These are phyloP conservation scores for Macrophomina tecta DNA, from an alignment of 2,329 filamentous ascomycete genomes.

Conservation along the genomic window DNA sequence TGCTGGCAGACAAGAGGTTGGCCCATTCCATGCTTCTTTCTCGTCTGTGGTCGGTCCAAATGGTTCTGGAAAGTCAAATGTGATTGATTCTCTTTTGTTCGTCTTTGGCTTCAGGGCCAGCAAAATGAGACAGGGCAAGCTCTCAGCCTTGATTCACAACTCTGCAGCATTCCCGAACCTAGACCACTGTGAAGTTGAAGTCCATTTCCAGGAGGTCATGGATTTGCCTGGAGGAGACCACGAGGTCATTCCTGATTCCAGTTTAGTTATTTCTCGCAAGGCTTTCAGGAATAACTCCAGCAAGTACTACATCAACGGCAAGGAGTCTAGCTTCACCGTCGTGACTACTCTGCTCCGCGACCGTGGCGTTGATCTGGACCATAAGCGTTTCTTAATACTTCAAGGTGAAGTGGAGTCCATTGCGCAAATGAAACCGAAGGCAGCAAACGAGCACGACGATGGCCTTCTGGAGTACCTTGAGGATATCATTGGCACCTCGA, in stretches of 20 bases:
- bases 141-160: conserved; percentile 97
- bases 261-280: conserved; percentile 84
- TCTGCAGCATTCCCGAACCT: conserved; percentile 85
- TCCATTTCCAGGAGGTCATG: conserved; percentile 94
- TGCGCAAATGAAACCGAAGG: conserved; percentile 98
- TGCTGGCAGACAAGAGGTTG: conserved; percentile 91
- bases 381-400: conserved; percentile 96
- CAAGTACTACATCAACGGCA: conserved; percentile 96
- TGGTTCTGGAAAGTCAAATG: conserved; percentile 97
- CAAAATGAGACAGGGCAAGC: conserved; percentile 99
- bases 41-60: conserved; percentile 98
- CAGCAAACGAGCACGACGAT: conserved; percentile 92
- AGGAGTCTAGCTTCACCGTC: conserved; percentile 87
- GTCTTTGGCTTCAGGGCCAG: conserved; percentile 99
- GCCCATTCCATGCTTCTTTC: conserved; percentile 95
- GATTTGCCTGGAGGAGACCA: conserved; percentile 79
- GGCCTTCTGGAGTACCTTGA: conserved; percentile 95
- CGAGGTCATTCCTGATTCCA: conserved; percentile 80
- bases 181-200: conserved; percentile 91
- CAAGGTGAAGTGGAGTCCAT: conserved; percentile 99
- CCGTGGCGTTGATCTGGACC: conserved; percentile 91
- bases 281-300: conserved; percentile 98
- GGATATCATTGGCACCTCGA: conserved; percentile 98
- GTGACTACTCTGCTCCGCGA: conserved; percentile 88
- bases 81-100: conserved; percentile 96